Percentiles rank a stretch among this genome's conserved stretches.
These are phyloP conservation scores for Erodium moschatum DNA, from an alignment of 441 rosid species.

Conservation along the genomic window DNA sequence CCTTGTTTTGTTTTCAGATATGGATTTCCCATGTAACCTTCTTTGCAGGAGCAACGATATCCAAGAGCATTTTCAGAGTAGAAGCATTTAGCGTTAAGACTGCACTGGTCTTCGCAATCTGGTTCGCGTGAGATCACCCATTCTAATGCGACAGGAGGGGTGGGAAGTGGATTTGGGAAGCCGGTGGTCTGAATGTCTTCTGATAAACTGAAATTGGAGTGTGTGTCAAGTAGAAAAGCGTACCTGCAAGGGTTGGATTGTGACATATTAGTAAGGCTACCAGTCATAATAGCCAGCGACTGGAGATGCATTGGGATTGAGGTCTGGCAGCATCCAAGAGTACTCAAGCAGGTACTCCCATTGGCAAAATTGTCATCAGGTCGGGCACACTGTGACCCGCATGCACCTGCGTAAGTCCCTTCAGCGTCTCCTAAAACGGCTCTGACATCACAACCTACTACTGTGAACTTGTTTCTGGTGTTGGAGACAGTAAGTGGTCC, in stretches of 20 bases:
- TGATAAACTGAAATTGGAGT: not conserved
- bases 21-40: conserved; percentile 11
- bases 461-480: not conserved
- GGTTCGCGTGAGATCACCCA: not conserved
- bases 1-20: too few relatives aligned
- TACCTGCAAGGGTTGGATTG: conserved; percentile 4
- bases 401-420: not conserved
- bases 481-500: not conserved
- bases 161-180: not conserved
- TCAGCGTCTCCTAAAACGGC: not conserved
- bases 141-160: not conserved
- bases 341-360: not conserved
- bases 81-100: not conserved
- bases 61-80: not conserved
- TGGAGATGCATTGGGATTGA: not conserved
- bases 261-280: too few relatives aligned
- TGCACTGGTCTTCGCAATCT: not conserved
- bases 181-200: not conserved
- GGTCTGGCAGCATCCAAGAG: not conserved
- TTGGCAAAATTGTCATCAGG: not conserved
- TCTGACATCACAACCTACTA: not conserved
- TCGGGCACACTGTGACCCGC: not conserved
- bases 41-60: not conserved
- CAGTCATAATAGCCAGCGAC: not conserved
- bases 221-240: not conserved